phyloP scores from a whole-genome alignment of 2,329 filamentous ascomycete genomes.

The Beauveria asiatica region DNA sequence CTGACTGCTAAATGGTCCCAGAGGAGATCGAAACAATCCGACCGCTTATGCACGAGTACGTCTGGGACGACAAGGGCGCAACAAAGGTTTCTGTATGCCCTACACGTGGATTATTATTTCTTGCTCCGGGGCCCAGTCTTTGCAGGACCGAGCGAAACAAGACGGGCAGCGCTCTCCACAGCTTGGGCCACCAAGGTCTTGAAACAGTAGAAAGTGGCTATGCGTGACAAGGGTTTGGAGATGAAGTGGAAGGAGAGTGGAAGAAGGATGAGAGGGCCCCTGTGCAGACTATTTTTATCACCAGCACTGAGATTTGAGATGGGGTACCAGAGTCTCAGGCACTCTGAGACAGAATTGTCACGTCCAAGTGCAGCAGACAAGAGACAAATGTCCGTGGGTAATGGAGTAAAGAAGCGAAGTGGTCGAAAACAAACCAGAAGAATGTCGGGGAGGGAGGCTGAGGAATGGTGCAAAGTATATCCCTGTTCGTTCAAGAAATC shows the following conservation, averaged over 20 bases:
- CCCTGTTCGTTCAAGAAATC: background rate
- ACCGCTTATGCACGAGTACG: constrained; percentile 8
- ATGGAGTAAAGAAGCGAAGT: background rate
- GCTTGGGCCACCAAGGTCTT: constrained; percentile 8
- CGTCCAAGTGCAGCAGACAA: constrained; percentile 2
- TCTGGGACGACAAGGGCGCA: constrained; percentile 7
- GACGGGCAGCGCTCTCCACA: constrained; percentile 7
- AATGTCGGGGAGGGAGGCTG: background rate
- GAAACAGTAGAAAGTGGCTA: constrained; percentile 11
- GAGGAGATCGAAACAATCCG: constrained; percentile 12
- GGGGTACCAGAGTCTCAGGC: constrained; percentile 1
- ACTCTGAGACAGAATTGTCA: constrained; percentile 4
- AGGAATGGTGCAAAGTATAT: constrained; percentile 10
- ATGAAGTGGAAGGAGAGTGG: constrained; percentile 8
- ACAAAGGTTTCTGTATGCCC: constrained; percentile 6
- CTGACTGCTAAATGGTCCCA: constrained; percentile 8
- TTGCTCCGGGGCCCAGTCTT: constrained; percentile 8
- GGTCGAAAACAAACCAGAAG: background rate
- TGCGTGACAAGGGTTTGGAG: constrained; percentile 7
- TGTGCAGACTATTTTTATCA: constrained; percentile 11
- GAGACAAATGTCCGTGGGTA: background rate
- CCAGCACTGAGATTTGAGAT: constrained; percentile 2
- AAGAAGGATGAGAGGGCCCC: constrained; percentile 3
- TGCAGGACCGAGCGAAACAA: constrained; percentile 13
- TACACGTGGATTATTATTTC: constrained; percentile 4